Conservation (phyloP, 2,329 filamentous ascomycete species). For the Scopulariopsis brevicaulis region DNA sequence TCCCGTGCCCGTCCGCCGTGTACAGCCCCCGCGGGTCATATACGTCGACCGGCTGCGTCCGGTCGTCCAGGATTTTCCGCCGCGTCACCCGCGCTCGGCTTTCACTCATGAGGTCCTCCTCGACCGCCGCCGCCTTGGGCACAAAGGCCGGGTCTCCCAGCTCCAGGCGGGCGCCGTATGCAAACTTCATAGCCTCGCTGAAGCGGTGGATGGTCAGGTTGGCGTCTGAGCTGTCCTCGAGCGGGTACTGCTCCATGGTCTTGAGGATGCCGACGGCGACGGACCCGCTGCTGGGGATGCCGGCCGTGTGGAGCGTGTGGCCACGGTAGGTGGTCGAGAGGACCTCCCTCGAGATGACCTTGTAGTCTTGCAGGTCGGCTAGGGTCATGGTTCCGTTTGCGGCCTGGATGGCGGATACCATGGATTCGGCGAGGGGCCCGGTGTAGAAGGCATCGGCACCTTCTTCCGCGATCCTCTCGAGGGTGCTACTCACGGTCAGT, state of each 20-base stretch:
- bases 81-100: slow-evolving; percentile 48
- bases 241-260: slow-evolving; percentile 65
- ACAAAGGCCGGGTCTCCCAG: slow-evolving; percentile 78
- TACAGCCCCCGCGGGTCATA: slow-evolving; percentile 64
- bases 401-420: slow-evolving; percentile 55
- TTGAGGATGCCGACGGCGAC: slow-evolving; percentile 70
- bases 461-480: slow-evolving; percentile 63
- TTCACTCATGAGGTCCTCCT: slow-evolving; percentile 55
- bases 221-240: slow-evolving; percentile 36
- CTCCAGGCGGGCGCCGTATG: slow-evolving; percentile 66
- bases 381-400: slow-evolving; percentile 78
- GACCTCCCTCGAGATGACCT: slow-evolving; percentile 51
- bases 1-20: slow-evolving; percentile 59
- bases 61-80: slow-evolving; percentile 56
- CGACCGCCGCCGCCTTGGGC: slow-evolving; percentile 38
- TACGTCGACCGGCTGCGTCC: slow-evolving; percentile 58
- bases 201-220: slow-evolving; percentile 72
- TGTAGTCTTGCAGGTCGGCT: slow-evolving; percentile 65
- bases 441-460: slow-evolving; percentile 67
- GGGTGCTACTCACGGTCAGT: slow-evolving; percentile 29
- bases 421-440: slow-evolving; percentile 62
- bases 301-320: slow-evolving; percentile 56
- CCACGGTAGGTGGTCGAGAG: slow-evolving; percentile 56
- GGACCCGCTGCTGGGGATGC: slow-evolving; percentile 67
- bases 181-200: slow-evolving; percentile 76